Base-by-base conservation (phyloP, 1,139 yeast genomes). In the Zygosaccharomyces sapae region DNA sequence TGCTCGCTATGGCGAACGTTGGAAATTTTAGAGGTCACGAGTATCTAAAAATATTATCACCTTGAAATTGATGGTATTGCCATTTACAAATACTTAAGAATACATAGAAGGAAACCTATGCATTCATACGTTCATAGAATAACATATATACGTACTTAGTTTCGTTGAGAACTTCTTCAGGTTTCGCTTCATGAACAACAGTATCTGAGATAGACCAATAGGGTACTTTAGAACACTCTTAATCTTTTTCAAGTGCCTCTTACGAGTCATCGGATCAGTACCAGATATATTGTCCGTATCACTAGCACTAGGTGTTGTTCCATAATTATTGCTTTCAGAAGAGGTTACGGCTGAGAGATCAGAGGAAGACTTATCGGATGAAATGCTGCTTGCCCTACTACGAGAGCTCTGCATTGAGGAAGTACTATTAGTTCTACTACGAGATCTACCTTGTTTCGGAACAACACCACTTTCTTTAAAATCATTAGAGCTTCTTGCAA, bases 201-300 rank as follows among this genome's bases (percentile, higher is more conserved):
- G 86, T 74, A 66, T 90, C 97, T 53, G 94, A 86, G 25, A 89
- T 79, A 57, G 86, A 76, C 97, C 97, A 90, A 71, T 80, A 90
- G 90, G 89, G 44, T 76, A 73, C 50, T 79, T 79, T 5, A 73
- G 61, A 19, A 76, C 67, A 10, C 81, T 74, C 6, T 80, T 76
- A 8, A 83, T 70, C 76, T 81, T 56, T n/a, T 62, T 66, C 39
- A 55, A 59, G 29, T 44, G 50, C 27, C 54, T 47, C 40, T 45
- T 50, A 36, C 33, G 41, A 20, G 35, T 9, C 16, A 24, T 41
- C 18, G 46, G 13, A 25, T 38, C 48, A 9, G 47, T 43, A 3
- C 41, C 35, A 9, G 33, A 38, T 12, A 25, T 44, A 20, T 39
- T 44, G 19, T 51, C 53, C 10, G 38, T 33, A 31, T 48, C 49